A percentile compares a stretch with the other conserved stretches of the same genome.
Evolutionary conservation across 139 green algal species (phyloP).

Genomic region (Coelastrella sp.): DNA sequence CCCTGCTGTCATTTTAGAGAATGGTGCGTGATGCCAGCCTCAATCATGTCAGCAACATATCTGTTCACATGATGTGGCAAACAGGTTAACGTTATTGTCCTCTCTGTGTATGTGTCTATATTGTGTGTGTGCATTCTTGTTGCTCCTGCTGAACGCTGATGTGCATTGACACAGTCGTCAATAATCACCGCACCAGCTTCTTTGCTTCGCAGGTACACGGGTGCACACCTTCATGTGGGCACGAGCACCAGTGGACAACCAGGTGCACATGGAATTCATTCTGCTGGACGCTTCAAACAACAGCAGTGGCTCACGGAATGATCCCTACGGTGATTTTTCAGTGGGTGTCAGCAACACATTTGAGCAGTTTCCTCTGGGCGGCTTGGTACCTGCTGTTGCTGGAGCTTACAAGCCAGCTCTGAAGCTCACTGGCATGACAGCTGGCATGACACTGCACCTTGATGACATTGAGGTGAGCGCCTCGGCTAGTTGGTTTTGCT

Average conservation of each 20-base stretch:
- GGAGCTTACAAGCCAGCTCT: slow-evolving; percentile 1
- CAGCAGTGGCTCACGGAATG: background rate
- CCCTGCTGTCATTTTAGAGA: background rate
- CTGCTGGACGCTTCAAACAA: background rate
- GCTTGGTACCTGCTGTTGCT: background rate
- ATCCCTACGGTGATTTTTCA: background rate
- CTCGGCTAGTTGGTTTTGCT: background rate
- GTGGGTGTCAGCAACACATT: background rate
- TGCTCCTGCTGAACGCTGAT: no score
- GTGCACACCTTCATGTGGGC: background rate
- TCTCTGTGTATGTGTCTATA: no score
- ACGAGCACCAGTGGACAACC: background rate
- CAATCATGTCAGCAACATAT: no score
- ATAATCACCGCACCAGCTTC: background rate
- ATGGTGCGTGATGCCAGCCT: background rate
- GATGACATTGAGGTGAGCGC: slow-evolving; percentile 29
- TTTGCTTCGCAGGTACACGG: background rate
- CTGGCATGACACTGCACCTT: background rate
- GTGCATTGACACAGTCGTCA: no score
- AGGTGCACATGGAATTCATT: background rate
- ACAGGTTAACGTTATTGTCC: no score
- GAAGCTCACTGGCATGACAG: slow-evolving; percentile 1
- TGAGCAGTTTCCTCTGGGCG: slow-evolving; percentile 20
- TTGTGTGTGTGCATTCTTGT: no score
- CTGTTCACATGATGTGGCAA: no score